Base-by-base conservation (phyloP, 2,329 filamentous ascomycete species). In the Cladosporium sp. region DNA sequence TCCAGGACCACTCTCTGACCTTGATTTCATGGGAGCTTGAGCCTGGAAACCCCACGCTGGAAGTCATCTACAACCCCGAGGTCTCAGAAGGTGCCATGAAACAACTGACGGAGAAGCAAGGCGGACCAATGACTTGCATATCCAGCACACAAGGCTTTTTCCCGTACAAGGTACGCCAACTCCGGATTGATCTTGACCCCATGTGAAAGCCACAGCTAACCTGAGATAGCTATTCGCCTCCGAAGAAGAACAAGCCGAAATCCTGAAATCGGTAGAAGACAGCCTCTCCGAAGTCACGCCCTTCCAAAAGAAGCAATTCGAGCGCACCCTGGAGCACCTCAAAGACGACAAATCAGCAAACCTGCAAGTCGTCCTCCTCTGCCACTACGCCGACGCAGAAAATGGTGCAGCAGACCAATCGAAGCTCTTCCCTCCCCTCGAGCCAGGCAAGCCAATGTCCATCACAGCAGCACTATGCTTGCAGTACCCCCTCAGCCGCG, bases 1-100 rank as follows among this genome's bases (percentile, higher is more conserved):
- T 88, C 2, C 75, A 84, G 57, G 85, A 89, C 65, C 83, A 85
- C 42, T 80, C 64, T 36, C 66, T 71, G 61, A 78, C 82, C n/a
- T 68, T 59, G 8, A 57, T 63, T 19, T 58, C 60, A 36, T 67
- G 65, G 62, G 64, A 69, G 34, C 59, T 70, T 37, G 62, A 66
- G 39, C 62, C 64, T 4, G 67, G 65, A 9, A 65, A 63, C 51
- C 62, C 65, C 28, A 67, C 66, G 1, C 58, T 65, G 15, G 69
- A 71, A 56, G 64, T 64, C 12, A 63, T 71, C 48, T 67, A 68
- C 58, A 62, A 69, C 45, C 65, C 70, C 15, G 67, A 68, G 24
- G 57, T 67, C 20, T 64, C 74, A 67, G 62, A 71, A 59, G 64
- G 58, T 4, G 68, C 64, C 35, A 68, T 65, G 63, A 74, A 71